Evolutionary conservation across 768 basidiomycete genomes (phyloP).

Genomic region (Leucogyrophana mollusca): DNA sequence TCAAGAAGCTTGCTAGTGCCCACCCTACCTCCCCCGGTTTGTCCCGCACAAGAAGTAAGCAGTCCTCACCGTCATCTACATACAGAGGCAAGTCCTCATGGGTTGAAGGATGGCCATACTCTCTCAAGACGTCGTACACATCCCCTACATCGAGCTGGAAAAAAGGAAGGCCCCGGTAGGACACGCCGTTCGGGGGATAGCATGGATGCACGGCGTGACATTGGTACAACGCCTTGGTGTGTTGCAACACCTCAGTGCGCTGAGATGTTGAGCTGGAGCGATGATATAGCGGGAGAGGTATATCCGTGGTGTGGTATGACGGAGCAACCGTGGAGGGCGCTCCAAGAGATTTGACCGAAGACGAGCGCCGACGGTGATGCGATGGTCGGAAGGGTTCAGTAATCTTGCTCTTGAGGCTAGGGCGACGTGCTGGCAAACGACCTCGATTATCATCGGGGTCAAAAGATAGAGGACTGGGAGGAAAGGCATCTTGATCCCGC

Average conservation of each 20-base stretch:
- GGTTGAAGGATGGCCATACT: constrained; percentile 75
- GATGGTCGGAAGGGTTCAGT: constrained; percentile 29
- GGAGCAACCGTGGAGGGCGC: constrained; percentile 26
- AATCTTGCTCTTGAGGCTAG: constrained; percentile 31
- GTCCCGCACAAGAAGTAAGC: constrained; percentile 71
- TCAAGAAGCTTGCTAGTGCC: constrained; percentile 80
- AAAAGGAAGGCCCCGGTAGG: constrained; percentile 76
- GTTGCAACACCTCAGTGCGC: constrained; percentile 19
- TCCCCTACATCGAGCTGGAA: constrained; percentile 66
- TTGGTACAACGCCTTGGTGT: constrained; percentile 55
- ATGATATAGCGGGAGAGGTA: constrained; percentile 19
- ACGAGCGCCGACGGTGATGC: constrained; percentile 32
- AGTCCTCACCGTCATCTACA: constrained; percentile 77
- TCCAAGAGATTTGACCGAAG: constrained; percentile 31
- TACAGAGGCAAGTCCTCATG: constrained; percentile 73
- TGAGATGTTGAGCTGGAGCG: constrained; percentile 23
- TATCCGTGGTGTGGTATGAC: constrained; percentile 19
- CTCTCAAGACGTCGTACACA: constrained; percentile 65
- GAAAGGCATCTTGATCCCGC: constrained; percentile 19
- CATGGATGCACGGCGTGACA: constrained; percentile 72
- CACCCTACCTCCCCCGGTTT: constrained; percentile 60
- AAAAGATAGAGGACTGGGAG: constrained; percentile 27
- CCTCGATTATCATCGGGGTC: constrained; percentile 19
- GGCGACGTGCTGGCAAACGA: constrained; percentile 25
- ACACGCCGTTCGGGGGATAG: constrained; percentile 57